These are phyloP conservation scores for Parsonsia alboflavescens DNA, from an alignment of 257 asterid genomes.

Conservation along the genomic window DNA sequence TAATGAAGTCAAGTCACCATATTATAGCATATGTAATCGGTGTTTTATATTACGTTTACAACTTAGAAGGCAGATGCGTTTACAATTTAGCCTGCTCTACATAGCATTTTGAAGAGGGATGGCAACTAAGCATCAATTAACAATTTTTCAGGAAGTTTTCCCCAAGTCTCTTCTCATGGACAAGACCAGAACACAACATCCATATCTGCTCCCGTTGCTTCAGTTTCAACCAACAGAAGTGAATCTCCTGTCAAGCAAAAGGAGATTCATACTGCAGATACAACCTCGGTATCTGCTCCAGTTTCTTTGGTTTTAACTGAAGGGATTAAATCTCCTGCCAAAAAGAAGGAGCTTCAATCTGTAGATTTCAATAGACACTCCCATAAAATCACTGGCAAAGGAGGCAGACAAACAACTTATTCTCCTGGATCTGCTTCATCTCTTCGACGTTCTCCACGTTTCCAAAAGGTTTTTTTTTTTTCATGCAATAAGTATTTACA, in stretches of 20 bases:
- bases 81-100: slow-evolving; percentile 6
- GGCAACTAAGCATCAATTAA: slow-evolving; percentile 17
- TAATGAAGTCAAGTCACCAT: neutral
- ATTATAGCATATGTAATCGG: neutral
- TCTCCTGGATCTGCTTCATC: slow-evolving; percentile 62
- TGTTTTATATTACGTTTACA: neutral
- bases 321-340: slow-evolving; percentile 40
- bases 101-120: neutral
- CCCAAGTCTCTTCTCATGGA: slow-evolving; percentile 27
- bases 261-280: slow-evolving; percentile 28
- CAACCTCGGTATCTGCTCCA: slow-evolving; percentile 51
- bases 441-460: slow-evolving; percentile 62
- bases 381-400: slow-evolving; percentile 42
- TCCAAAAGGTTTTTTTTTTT: slow-evolving; percentile 38
- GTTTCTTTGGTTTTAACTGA: slow-evolving; percentile 58
- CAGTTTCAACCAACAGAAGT: slow-evolving; percentile 54
- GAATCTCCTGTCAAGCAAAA: slow-evolving; percentile 41
- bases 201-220: slow-evolving; percentile 57
- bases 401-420: slow-evolving; percentile 21
- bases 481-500: neutral
- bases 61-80: neutral
- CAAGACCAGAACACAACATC: slow-evolving; percentile 45
- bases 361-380: slow-evolving; percentile 32
- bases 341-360: slow-evolving; percentile 33
- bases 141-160: slow-evolving; percentile 35